Evolutionary conservation across 2,329 filamentous ascomycete genomes (phyloP).

Genomic region (Cladosporium sp.): DNA sequence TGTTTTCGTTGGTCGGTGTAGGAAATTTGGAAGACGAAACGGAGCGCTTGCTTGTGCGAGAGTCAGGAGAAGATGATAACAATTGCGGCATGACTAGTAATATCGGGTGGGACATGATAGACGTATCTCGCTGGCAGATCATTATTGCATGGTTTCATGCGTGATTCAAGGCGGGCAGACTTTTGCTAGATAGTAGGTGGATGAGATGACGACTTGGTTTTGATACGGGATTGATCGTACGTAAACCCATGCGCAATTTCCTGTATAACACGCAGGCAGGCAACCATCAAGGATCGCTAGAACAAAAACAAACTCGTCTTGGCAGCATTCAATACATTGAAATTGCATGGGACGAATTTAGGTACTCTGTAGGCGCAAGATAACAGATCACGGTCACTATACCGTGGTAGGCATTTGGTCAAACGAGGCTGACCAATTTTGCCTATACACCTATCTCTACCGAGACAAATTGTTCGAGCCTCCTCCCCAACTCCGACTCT

Average conservation of each 20-base stretch:
- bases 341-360: neutral
- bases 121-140: neutral
- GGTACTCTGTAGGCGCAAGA: neutral
- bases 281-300: neutral
- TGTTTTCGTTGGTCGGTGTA: neutral
- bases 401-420: neutral
- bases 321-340: neutral
- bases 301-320: neutral
- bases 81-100: neutral
- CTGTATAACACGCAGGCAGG: neutral
- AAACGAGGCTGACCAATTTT: neutral
- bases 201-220: neutral
- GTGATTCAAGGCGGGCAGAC: neutral
- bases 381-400: neutral
- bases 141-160: neutral
- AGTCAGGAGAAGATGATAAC: neutral
- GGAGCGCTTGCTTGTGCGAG: neutral
- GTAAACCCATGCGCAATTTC: neutral
- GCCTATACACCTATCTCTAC: neutral
- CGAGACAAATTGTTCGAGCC: neutral
- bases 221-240: neutral
- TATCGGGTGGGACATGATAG: neutral
- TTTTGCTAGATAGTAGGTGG: neutral
- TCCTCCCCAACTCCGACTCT: neutral
- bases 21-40: neutral